A percentile compares a stretch with the other conserved stretches of the same genome.
phyloP scores from a whole-genome alignment of 2,329 filamentous ascomycete genomes.

The Aureobasidium sp. region DNA sequence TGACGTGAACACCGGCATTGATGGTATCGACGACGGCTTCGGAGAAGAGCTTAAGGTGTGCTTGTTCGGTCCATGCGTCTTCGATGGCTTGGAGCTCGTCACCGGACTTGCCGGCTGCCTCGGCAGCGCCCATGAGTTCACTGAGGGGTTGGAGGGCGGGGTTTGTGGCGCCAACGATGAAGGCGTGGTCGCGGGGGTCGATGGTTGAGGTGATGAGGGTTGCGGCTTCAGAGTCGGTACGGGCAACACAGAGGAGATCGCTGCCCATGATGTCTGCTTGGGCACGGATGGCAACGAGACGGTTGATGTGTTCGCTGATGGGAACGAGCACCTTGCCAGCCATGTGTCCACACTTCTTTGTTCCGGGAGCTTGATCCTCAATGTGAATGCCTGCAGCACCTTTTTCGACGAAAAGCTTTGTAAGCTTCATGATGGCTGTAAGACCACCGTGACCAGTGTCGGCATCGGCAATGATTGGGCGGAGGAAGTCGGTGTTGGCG shows the following conservation, averaged over 20 bases:
- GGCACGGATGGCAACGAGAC: conserved; percentile 88
- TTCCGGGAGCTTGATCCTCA: conserved; percentile 94
- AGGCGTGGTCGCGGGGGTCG: conserved; percentile 87
- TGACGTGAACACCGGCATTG: conserved; percentile 53
- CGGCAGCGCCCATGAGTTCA: conserved; percentile 84
- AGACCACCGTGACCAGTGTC: conserved; percentile 96
- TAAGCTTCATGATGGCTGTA: conserved; percentile 99
- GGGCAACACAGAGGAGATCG: conserved; percentile 82
- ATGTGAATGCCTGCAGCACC: conserved; percentile 97
- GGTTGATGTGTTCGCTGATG: conserved; percentile 96
- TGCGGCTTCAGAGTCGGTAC: conserved; percentile 94
- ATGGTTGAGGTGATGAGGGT: conserved; percentile 96
- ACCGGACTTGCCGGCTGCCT: conserved; percentile 72
- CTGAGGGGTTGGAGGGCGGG: conserved; percentile 72
- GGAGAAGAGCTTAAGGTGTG: conserved; percentile 78
- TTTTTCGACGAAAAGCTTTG: conserved; percentile 93
- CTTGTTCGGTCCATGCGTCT: conserved; percentile 74
- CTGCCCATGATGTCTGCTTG: conserved; percentile 98
- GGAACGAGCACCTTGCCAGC: conserved; percentile 96
- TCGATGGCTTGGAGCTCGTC: conserved; percentile 81
- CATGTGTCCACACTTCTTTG: conserved; percentile 99
- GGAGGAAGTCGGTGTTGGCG: conserved; percentile 82
- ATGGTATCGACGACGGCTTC: conserved; percentile 82
- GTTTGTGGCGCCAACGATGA: conserved; percentile 87
- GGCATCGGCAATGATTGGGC: conserved; percentile 92